Base-by-base conservation (phyloP, 1,139 yeast genomes). In the Meyerozyma sp. region DNA sequence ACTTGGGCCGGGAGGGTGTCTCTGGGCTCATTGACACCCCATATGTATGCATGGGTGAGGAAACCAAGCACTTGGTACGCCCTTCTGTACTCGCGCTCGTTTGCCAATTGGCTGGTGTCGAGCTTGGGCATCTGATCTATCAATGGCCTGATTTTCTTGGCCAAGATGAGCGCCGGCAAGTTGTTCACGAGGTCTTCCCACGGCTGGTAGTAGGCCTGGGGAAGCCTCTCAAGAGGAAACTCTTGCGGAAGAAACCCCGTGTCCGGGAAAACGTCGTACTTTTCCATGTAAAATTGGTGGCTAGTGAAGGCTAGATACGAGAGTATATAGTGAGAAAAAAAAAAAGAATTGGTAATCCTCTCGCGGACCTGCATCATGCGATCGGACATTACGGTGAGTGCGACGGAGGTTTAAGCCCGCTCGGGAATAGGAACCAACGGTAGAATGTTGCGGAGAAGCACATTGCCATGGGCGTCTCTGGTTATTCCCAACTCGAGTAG, bases 1-100 rank as follows among this genome's bases (percentile, higher is more conserved):
- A 91, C 59, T 48, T 79, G 80, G 40, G 59, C 65, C 0, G 97
- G 97, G 14, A 91, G 61, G 42, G 64, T 72, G 50, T 84, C 84
- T n/a, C 69, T 61, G 7, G 96, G 86, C 37, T 73, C 75, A 38
- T 81, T 82, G 27, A 80, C 79, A 2, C 84, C 83, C 98, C 98
- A 91, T 20, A 91, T 82, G 58, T 91, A 91, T 1, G 94, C 95
- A 62, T 91, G 96, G 7, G 88, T 78, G 44, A 91, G 62, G 55
- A 90, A 90, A 9, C 93, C 82, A 27, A 91, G 69, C 3, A 88
- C 70, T 18, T 85, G 81, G 61, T 86, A 87, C 0, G 96, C 96
- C 51, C 97, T 74, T 57, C 95, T 77, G 59, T 75, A 73, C 52
- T 89, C 82, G 18, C 70, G 68, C 32, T 61, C 73, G 1, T 62